Conservation (phyloP, 2,329 filamentous ascomycete genomes). For the Fusarium sp. region DNA sequence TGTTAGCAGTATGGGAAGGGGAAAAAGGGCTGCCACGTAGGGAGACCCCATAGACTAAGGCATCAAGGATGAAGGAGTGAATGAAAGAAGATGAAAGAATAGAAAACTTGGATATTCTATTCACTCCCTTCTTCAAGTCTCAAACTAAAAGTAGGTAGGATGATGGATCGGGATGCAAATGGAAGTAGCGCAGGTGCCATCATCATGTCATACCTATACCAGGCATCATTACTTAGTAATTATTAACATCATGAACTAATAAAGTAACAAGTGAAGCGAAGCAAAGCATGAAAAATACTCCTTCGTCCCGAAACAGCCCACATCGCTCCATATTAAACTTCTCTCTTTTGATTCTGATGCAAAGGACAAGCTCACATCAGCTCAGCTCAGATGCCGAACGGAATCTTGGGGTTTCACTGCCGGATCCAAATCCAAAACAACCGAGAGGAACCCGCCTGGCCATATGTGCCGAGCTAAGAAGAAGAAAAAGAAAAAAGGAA, state of each 20-base stretch:
- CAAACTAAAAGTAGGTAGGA: neutral
- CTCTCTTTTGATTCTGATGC: conserved; percentile 18
- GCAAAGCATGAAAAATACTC: conserved; percentile 33
- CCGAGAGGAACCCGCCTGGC: conserved; percentile 10
- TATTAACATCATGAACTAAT: neutral
- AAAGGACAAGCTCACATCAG: conserved; percentile 11
- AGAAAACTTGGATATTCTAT: neutral
- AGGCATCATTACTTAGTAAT: neutral
- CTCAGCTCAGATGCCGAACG: conserved; percentile 18
- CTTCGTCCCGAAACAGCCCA: conserved; percentile 41
- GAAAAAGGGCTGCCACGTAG: conserved; percentile 26
- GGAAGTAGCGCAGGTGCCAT: conserved; percentile 5
- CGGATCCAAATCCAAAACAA: conserved; percentile 31
- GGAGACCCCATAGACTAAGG: neutral
- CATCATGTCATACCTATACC: neutral
- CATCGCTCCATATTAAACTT: conserved; percentile 27
- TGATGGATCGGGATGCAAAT: conserved; percentile 29
- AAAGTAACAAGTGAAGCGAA: neutral
- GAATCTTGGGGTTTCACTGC: conserved; percentile 40
- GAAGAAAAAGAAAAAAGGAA: neutral
- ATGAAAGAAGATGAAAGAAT: neutral
- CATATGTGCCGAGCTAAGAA: too few species aligned
- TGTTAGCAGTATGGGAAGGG: neutral
- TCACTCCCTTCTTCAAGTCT: conserved; percentile 2
- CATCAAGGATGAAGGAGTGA: conserved; percentile 8